These are phyloP conservation scores for Gossypium arboreum DNA, from an alignment of 345 rosid genomes.

Conservation along the genomic window DNA sequence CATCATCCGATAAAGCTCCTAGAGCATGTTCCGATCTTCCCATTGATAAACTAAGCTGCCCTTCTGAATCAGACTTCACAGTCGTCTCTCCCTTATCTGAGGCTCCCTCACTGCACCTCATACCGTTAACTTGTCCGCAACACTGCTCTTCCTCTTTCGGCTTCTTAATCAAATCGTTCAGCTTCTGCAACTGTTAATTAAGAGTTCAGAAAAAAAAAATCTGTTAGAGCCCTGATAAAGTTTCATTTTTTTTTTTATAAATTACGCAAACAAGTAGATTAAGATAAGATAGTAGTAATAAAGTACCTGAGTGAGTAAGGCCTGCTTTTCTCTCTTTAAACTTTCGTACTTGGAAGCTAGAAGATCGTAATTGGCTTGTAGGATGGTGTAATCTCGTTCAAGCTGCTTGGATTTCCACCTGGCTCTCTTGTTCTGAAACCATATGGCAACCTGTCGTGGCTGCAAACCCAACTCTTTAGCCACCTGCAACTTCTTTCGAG, in stretches of 20 bases:
- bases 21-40: constrained; percentile 31
- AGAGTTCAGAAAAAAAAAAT: not conserved
- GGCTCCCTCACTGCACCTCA: constrained; percentile 38
- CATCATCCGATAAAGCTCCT: constrained; percentile 39
- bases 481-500: constrained; percentile 62
- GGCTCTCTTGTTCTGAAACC: constrained; percentile 16
- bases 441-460: not conserved
- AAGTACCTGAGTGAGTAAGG: constrained; percentile 53
- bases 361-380: constrained; percentile 47
- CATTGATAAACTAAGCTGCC: constrained; percentile 26
- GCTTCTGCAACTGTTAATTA: constrained; percentile 50
- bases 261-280: not conserved
- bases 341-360: constrained; percentile 55
- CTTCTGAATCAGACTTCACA: constrained; percentile 30
- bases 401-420: constrained; percentile 88
- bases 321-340: constrained; percentile 64
- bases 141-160: constrained; percentile 31
- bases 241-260: not conserved
- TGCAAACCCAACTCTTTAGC: constrained; percentile 45
- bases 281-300: not conserved
- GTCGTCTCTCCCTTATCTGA: constrained; percentile 38
- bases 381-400: constrained; percentile 52
- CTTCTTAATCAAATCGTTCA: constrained; percentile 37
- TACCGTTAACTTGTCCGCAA: constrained; percentile 20
- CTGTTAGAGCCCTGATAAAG: not conserved